Conservation (phyloP, 1,139 yeast species). For the Zygoascus hellenicus region DNA sequence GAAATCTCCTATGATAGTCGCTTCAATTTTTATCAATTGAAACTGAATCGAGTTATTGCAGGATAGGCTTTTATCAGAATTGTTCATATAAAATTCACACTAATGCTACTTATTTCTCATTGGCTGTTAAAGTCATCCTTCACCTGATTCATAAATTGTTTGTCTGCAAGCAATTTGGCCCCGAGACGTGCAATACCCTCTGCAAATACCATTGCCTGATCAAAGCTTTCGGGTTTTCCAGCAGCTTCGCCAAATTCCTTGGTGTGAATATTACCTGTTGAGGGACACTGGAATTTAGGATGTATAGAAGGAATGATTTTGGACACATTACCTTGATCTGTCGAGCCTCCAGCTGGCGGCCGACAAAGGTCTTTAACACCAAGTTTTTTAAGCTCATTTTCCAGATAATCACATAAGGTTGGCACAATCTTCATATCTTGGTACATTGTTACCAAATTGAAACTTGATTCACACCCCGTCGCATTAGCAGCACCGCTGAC, state of each 20-base stretch:
- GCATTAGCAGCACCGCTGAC: neutral
- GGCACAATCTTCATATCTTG: neutral
- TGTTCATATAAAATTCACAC: too few relatives aligned
- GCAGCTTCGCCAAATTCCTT: conserved; percentile 1
- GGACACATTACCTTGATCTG: conserved; percentile 3
- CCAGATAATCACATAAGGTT: neutral
- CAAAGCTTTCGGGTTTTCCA: neutral
- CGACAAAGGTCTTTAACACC: neutral
- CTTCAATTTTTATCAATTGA: too few relatives aligned
- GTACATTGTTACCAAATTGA: neutral
- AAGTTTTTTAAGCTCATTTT: neutral
- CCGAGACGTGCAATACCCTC: too few relatives aligned
- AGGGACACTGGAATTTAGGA: neutral
- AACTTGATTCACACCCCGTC: neutral
- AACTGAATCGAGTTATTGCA: too few relatives aligned
- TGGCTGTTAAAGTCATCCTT: too few relatives aligned
- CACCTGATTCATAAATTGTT: too few relatives aligned
- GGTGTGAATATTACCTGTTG: neutral
- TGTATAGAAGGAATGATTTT: neutral
- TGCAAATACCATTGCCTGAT: too few relatives aligned
- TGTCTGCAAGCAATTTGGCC: too few relatives aligned
- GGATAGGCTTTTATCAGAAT: too few relatives aligned
- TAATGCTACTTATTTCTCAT: too few relatives aligned
- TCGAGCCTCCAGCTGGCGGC: neutral
- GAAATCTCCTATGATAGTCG: too few relatives aligned